Evolutionary conservation across 345 rosid species (phyloP), one percentile per base, ranked within the genome.

Genomic region (Orychophragmus violaceus): DNA sequence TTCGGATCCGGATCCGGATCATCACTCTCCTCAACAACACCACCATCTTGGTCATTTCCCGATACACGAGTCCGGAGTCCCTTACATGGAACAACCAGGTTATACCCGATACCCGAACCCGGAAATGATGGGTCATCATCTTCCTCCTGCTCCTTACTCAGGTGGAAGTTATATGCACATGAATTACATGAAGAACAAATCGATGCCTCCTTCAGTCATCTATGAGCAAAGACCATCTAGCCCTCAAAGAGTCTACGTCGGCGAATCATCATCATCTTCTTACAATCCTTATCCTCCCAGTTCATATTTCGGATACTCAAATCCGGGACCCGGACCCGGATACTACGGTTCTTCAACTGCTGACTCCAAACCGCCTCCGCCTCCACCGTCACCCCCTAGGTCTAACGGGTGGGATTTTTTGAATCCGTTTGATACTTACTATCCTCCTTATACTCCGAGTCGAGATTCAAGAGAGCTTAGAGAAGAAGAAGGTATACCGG

Each of bases 401-500:
- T 64, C 83, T 8, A 89, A 87, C 4, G 48, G 88, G 3, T 91
- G 93, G 96, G 99, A 95, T 29, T 89, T 85, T 53, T 71, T 95
- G 76, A 86, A 89, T 28, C 79, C 68, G 9, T 95, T 94, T 13
- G 91, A 86, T n/a, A 85, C 71, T 69, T 76, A 33, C 24, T 82
- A 83, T 39, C 76, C 78, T 8, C 35, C 78, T 24, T 78, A 84
- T 35, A 75, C 85, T 13, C 87, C 95, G 14, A 82, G 82, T 59
- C 62, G 91, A 77, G 81, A 95, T 59, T 95, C 83, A 1, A 85
- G 76, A 74, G 97, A 90, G 44, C 52, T 88, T 44, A 82, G 99
- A 56, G 95, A 95, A 32, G 94, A 82, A 72, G 99, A 95, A 63
- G 98, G 96, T 45, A 91, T 95, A 4, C 99, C 99, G 59, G 99